Percentiles rank a stretch among this genome's conserved stretches.
phyloP scores from a whole-genome alignment of 164 flowering plant species.

The Sedum album region DNA sequence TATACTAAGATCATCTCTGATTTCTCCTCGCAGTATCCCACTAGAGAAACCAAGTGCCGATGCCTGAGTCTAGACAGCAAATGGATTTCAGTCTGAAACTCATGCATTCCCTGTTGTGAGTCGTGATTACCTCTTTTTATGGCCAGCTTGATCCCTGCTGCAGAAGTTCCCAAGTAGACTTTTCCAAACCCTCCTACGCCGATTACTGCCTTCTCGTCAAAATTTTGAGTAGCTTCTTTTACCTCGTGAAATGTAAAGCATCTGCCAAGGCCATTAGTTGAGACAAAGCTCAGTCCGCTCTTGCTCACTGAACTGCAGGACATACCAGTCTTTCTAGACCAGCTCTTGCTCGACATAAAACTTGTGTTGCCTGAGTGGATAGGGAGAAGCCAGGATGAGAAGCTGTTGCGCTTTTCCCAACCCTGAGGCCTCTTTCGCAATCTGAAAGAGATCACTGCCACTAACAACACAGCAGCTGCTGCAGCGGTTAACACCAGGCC shows the following conservation, averaged over 20 bases:
- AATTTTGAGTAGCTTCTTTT: constrained; percentile 53
- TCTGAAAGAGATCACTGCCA: constrained; percentile 24
- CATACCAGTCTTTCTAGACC: constrained; percentile 21
- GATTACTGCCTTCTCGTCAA: constrained; percentile 61
- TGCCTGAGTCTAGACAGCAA: constrained; percentile 84
- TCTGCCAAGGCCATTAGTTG: constrained; percentile 44
- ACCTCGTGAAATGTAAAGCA: constrained; percentile 52
- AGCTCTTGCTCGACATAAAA: constrained; percentile 34
- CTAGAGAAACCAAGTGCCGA: constrained; percentile 72
- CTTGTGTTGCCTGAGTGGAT: constrained; percentile 21
- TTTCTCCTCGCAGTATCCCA: constrained; percentile 77
- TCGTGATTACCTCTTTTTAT: constrained; percentile 65
- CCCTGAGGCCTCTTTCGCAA: constrained; percentile 43
- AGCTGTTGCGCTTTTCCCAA: constrained; percentile 32
- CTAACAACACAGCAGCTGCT: constrained; percentile 27
- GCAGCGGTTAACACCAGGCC: constrained; percentile 36
- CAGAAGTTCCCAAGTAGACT: constrained; percentile 60
- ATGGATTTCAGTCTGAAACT: constrained; percentile 77
- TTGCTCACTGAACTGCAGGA: constrained; percentile 33
- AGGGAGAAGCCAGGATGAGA: constrained; percentile 58
- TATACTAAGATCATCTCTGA: constrained; percentile 88
- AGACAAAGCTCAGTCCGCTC: constrained; percentile 34
- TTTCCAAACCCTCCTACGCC: constrained; percentile 98
- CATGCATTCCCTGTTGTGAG: constrained; percentile 77
- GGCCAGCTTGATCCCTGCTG: constrained; percentile 63